Conservation (phyloP, 805 yeast species). For the Groenewaldozyma tartarivorans region DNA sequence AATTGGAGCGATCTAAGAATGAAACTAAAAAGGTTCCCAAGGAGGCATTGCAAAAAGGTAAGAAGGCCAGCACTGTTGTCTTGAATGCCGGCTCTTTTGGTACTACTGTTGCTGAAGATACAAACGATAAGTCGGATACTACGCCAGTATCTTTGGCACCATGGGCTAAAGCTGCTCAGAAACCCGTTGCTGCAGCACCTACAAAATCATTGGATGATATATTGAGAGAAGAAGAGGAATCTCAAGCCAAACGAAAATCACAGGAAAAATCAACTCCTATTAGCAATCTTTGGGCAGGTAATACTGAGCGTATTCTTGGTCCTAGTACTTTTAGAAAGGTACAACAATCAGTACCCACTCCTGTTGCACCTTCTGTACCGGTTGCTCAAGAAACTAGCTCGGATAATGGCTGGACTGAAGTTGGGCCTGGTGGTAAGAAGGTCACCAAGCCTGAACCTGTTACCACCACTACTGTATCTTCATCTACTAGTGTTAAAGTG, state of each 20-base stretch:
- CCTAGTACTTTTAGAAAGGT: neutral
- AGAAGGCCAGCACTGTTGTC: neutral
- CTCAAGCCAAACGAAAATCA: constrained; percentile 11
- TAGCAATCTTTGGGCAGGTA: constrained; percentile 1
- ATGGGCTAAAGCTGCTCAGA: neutral
- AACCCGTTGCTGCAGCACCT: constrained; percentile 16
- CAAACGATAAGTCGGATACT: too few relatives aligned
- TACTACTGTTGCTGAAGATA: constrained; percentile 1
- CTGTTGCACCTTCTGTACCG: neutral
- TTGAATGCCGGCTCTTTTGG: constrained; percentile 1
- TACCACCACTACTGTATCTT: constrained; percentile 3
- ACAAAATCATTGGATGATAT: constrained; percentile 29
- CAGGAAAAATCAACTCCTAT: constrained; percentile 1
- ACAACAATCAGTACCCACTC: neutral
- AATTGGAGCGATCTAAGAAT: too few relatives aligned
- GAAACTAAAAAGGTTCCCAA: too few relatives aligned
- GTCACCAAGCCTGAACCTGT: constrained; percentile 20
- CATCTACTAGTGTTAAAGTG: constrained; percentile 8
- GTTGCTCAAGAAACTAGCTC: neutral
- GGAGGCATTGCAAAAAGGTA: too few relatives aligned
- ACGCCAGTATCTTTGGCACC: too few relatives aligned
- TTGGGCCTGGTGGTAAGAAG: constrained; percentile 65
- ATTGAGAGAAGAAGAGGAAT: constrained; percentile 30
- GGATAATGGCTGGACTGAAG: constrained; percentile 24
- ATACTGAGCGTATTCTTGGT: neutral